Conservation (phyloP, 148 eudicot genomes). For the Rhododendron griersonianum region DNA sequence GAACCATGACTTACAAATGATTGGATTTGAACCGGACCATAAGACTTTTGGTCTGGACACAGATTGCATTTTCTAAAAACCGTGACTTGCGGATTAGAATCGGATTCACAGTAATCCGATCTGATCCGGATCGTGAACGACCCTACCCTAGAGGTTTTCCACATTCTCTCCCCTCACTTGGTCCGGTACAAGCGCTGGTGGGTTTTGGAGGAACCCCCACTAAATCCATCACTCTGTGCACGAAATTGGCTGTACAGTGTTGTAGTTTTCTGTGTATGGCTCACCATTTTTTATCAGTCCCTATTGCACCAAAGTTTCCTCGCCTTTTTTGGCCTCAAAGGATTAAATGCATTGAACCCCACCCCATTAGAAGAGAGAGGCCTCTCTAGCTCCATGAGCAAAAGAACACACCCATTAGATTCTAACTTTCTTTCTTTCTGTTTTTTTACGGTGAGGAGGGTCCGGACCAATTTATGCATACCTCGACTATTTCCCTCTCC, state of each 20-base stretch:
- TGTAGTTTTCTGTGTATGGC: background rate
- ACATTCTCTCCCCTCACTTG: background rate
- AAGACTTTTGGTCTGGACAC: too few species aligned
- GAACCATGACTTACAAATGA: too few species aligned
- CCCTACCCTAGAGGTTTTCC: background rate
- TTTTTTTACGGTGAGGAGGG: background rate
- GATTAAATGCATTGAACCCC: background rate
- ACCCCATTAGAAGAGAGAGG: background rate
- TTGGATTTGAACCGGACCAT: too few species aligned
- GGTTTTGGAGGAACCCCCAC: background rate
- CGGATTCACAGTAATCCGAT: too few species aligned
- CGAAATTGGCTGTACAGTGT: background rate
- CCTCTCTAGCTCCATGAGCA: background rate
- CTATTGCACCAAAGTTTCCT: background rate
- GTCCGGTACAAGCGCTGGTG: background rate
- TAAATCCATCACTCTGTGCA: background rate
- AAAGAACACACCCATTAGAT: background rate
- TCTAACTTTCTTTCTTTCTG: background rate
- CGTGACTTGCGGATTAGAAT: too few species aligned
- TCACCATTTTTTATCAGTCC: background rate
- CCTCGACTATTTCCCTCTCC: too few species aligned
- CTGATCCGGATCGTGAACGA: too few species aligned
- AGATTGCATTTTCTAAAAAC: too few species aligned
- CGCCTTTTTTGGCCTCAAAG: background rate
- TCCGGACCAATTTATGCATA: too few species aligned